These are phyloP conservation scores for Lactarius pseudohatsudake DNA, from an alignment of 768 basidiomycete genomes.

Conservation along the genomic window DNA sequence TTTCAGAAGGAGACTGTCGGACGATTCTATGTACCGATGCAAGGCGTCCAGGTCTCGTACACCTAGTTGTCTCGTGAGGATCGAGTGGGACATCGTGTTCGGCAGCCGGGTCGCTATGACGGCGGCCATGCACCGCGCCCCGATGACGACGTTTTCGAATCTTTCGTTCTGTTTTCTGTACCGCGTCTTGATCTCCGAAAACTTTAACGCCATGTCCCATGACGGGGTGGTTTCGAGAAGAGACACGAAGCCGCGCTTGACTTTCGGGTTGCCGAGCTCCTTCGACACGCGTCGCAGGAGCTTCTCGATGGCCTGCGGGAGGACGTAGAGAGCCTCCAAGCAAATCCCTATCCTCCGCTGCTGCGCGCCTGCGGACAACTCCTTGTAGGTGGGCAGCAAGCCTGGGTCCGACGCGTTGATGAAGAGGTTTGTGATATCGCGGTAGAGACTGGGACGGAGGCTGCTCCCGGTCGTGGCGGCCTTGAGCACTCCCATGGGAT, in stretches of 20 bases:
- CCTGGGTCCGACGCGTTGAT: conserved; percentile 1
- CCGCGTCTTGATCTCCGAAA: neutral
- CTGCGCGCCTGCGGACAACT: neutral
- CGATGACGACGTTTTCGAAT: neutral
- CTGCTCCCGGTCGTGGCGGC: neutral
- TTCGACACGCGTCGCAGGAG: neutral
- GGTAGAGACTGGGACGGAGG: neutral
- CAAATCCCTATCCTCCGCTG: neutral
- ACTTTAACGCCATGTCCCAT: neutral
- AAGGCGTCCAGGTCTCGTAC: neutral
- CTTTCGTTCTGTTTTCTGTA: neutral
- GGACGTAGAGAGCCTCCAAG: conserved; percentile 5
- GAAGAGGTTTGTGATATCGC: neutral
- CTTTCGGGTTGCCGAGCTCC: neutral
- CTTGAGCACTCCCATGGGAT: neutral
- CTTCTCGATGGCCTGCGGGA: neutral
- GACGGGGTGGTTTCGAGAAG: neutral
- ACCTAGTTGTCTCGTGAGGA: neutral
- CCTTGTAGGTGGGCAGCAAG: neutral
- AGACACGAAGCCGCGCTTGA: neutral
- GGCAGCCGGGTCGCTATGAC: neutral
- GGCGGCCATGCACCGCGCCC: conserved; percentile 11
- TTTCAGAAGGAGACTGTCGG: conserved; percentile 5
- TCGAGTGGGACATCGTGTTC: neutral
- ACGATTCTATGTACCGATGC: neutral